phyloP scores from a whole-genome alignment of 1,284 basidiomycete genomes.

The Hypsizygus ulmarius region DNA sequence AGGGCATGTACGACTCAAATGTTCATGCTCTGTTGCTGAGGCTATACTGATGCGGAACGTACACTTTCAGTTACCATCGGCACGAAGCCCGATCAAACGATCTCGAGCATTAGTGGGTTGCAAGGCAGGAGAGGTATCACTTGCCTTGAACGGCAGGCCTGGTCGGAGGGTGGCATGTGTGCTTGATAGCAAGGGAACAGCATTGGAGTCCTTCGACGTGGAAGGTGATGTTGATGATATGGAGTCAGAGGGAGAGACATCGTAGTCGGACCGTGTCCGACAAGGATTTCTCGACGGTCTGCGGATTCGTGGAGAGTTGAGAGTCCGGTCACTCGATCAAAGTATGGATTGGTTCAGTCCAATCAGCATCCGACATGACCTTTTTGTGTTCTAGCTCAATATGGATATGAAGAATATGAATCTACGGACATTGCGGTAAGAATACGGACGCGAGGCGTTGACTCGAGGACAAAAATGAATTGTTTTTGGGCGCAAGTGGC shows the following conservation, averaged over 20 bases:
- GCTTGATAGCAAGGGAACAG: conserved; percentile 56
- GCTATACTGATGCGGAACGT: conserved; percentile 25
- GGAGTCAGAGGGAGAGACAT: conserved; percentile 40
- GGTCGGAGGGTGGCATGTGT: conserved; percentile 75
- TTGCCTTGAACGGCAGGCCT: conserved; percentile 70
- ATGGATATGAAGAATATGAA: conserved; percentile 23
- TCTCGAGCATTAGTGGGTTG: conserved; percentile 54
- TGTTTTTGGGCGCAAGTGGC: conserved; percentile 10
- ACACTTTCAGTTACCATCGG: conserved; percentile 44
- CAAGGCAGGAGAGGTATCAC: conserved; percentile 47
- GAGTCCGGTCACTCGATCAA: conserved; percentile 23
- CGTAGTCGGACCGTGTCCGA: conserved; percentile 25
- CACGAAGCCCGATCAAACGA: conserved; percentile 52
- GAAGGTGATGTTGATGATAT: conserved; percentile 61
- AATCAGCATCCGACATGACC: conserved; percentile 26
- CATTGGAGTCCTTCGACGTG: conserved; percentile 73
- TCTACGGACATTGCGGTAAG: conserved; percentile 25
- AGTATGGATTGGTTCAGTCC: conserved; percentile 19
- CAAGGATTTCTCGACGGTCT: conserved; percentile 23
- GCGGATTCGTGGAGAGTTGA: conserved; percentile 22
- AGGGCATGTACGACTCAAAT: conserved; percentile 38
- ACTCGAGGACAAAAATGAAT: conserved; percentile 23
- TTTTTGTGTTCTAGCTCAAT: conserved; percentile 29
- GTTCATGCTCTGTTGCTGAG: conserved; percentile 30
- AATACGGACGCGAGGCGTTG: conserved; percentile 23